Conservation (phyloP, 2,329 filamentous ascomycete species). For the Neurospora sp. region DNA sequence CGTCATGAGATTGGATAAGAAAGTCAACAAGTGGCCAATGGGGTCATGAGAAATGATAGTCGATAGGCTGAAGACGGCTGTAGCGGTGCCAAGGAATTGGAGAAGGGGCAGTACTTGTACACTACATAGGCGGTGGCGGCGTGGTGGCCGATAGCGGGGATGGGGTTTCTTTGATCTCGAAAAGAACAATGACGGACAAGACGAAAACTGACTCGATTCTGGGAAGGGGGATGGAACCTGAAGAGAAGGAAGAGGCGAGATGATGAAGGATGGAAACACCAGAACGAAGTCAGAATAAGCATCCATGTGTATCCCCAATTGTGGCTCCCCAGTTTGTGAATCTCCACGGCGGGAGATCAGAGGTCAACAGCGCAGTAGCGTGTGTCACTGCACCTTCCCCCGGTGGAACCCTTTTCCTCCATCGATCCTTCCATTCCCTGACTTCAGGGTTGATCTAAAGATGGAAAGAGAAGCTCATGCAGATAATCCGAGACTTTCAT, state of each 20-base stretch:
- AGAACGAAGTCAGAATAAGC: background rate
- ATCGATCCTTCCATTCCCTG: no score
- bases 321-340: background rate
- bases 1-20: background rate
- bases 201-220: background rate
- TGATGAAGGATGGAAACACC: background rate
- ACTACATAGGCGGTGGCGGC: background rate
- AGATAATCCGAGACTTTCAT: background rate
- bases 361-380: background rate
- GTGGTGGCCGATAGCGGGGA: background rate
- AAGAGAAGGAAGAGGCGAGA: background rate
- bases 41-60: background rate
- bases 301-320: background rate
- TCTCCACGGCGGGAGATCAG: background rate
- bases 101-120: background rate
- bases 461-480: background rate
- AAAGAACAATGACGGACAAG: background rate
- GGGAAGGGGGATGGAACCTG: background rate
- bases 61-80: background rate
- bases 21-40: background rate
- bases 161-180: background rate
- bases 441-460: background rate
- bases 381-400: background rate
- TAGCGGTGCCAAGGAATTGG: background rate
- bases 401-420: background rate